phyloP scores from a whole-genome alignment of 2,329 filamentous ascomycete genomes.

The Hypoxylon sp. region DNA sequence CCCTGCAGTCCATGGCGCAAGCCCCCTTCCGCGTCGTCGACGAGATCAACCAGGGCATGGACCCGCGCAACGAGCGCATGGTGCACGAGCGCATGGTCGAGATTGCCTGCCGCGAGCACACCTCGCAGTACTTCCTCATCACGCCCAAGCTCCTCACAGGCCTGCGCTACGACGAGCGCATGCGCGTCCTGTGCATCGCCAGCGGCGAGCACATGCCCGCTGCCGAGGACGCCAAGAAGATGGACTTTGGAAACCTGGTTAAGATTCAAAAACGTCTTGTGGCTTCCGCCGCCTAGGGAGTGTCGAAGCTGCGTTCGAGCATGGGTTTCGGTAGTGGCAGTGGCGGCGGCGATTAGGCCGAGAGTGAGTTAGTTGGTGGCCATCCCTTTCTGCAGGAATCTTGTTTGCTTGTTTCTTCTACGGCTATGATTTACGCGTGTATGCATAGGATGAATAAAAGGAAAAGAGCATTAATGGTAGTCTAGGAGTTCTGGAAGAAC shows the following conservation, averaged over 20 bases:
- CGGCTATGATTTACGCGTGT: neutral
- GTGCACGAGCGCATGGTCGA: slow-evolving; percentile 98
- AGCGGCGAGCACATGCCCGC: slow-evolving; percentile 82
- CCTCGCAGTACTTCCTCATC: slow-evolving; percentile 94
- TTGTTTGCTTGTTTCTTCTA: neutral
- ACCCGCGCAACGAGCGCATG: slow-evolving; percentile 97
- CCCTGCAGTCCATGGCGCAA: slow-evolving; percentile 91
- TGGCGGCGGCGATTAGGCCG: too few species aligned
- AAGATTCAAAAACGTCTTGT: slow-evolving; percentile 56
- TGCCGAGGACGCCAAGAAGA: slow-evolving; percentile 61
- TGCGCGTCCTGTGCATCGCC: slow-evolving; percentile 94
- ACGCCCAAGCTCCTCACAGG: slow-evolving; percentile 93
- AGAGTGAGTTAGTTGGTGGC: neutral
- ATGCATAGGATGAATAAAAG: neutral
- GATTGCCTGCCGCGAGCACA: slow-evolving; percentile 89
- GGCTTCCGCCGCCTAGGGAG: slow-evolving; percentile 44
- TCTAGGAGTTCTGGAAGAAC: slow-evolving; percentile 13
- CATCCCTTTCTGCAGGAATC: neutral
- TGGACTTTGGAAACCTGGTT: slow-evolving; percentile 66
- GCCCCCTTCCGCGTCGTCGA: slow-evolving; percentile 98
- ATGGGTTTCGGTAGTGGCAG: neutral
- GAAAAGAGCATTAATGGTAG: neutral
- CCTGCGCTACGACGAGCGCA: slow-evolving; percentile 87
- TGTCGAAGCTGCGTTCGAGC: neutral
- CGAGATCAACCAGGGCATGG: slow-evolving; percentile 99